phyloP scores from a whole-genome alignment of 202 grass and related monocot genomes.

The Cymbopogon flexuosus region DNA sequence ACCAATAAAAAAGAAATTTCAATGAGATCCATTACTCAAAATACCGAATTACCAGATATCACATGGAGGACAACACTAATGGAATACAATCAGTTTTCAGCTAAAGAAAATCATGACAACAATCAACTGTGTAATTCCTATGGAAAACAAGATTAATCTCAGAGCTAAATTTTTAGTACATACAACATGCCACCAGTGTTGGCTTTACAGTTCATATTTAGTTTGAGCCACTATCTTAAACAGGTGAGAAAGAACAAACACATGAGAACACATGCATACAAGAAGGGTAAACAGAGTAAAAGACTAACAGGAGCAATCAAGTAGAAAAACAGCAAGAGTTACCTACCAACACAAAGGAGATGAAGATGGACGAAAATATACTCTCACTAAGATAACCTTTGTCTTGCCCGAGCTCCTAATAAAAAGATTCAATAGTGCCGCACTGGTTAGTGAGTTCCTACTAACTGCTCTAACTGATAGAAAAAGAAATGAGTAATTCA shows the following conservation, averaged over 20 bases:
- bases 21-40: background rate
- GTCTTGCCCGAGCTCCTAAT: slow-evolving; percentile 90
- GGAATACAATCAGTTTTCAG: background rate
- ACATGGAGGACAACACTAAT: background rate
- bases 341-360: slow-evolving; percentile 77
- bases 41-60: background rate
- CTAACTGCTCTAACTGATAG: background rate
- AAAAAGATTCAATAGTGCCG: background rate
- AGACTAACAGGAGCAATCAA: background rate
- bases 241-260: background rate
- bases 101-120: background rate
- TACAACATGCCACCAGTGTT: background rate
- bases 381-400: slow-evolving; percentile 79
- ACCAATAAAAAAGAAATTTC: background rate
- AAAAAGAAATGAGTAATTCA: slow-evolving; percentile 25
- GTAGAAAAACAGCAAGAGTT: slow-evolving; percentile 16
- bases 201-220: background rate
- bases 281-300: background rate
- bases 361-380: slow-evolving; percentile 76
- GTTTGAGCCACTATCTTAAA: slow-evolving; percentile 3
- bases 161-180: background rate
- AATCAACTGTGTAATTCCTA: background rate
- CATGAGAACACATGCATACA: background rate
- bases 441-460: slow-evolving; percentile 31
- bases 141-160: slow-evolving; percentile 10